A percentile compares a stretch with the other conserved stretches of the same genome.
Evolutionary conservation across 495 filamentous ascomycete genomes (phyloP).

Genomic region (Penicillium canariense): DNA sequence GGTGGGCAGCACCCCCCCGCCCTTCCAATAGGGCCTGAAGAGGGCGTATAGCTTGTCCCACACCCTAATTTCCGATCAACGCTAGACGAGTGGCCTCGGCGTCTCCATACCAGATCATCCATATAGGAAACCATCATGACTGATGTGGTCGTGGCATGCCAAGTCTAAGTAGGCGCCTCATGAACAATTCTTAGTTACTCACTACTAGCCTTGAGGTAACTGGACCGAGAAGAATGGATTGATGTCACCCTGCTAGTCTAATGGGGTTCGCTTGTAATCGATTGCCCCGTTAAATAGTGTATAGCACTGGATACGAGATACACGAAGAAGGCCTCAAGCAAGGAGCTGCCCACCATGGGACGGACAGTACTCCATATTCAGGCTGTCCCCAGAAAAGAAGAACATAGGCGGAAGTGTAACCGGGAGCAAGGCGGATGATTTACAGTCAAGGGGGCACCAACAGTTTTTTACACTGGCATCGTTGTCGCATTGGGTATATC

Average conservation of each 20-base stretch:
- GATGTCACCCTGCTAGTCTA: background rate
- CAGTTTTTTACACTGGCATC: background rate
- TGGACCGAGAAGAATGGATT: background rate
- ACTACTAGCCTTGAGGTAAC: too few species aligned
- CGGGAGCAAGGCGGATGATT: background rate
- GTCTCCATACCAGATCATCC: too few species aligned
- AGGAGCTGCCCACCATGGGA: background rate
- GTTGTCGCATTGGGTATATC: constrained; percentile 25
- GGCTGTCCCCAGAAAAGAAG: too few species aligned
- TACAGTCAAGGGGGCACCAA: background rate
- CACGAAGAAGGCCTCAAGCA: background rate
- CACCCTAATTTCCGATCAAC: background rate
- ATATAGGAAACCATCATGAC: too few species aligned
- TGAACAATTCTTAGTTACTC: too few species aligned
- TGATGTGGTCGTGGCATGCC: too few species aligned
- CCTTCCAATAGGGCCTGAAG: background rate
- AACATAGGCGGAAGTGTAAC: too few species aligned
- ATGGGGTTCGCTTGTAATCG: background rate
- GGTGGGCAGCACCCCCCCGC: background rate
- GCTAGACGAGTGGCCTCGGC: too few species aligned
- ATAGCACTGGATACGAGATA: background rate
- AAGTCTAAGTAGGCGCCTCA: too few species aligned
- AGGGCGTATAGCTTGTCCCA: background rate
- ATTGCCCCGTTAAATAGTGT: background rate
- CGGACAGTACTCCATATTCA: too few species aligned